phyloP scores from a whole-genome alignment of 257 asterid species.

The Verbascum thapsus region DNA sequence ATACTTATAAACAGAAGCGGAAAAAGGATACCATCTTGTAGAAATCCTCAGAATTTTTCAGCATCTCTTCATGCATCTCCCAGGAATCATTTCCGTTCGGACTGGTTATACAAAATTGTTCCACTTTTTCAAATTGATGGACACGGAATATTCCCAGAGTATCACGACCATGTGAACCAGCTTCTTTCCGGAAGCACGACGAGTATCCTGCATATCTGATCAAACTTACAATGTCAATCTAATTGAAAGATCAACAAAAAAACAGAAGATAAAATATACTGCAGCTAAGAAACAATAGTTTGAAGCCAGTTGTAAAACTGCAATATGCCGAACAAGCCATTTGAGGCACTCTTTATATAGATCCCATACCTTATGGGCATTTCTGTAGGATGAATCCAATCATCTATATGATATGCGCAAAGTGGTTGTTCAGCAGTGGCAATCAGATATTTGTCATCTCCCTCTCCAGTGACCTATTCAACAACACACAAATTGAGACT shows the following conservation, averaged over 20 bases:
- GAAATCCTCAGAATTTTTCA: constrained; percentile 85
- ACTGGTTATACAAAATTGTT: constrained; percentile 83
- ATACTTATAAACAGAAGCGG: neutral
- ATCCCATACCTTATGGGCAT: constrained; percentile 69
- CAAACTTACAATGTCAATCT: constrained; percentile 21
- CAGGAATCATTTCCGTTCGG: constrained; percentile 83
- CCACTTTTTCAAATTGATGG: constrained; percentile 94
- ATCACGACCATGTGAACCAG: constrained; percentile 96
- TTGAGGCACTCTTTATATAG: neutral
- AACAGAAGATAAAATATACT: neutral
- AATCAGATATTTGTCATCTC: constrained; percentile 91
- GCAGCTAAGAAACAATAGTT: neutral
- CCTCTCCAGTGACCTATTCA: constrained; percentile 90
- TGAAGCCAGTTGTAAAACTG: constrained; percentile 17
- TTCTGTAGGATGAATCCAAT: constrained; percentile 89
- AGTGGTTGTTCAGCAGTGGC: constrained; percentile 97
- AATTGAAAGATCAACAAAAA: neutral
- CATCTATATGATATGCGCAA: constrained; percentile 89
- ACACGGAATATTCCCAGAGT: constrained; percentile 92
- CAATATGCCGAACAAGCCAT: neutral
- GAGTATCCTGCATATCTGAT: constrained; percentile 92
- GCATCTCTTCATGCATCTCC: constrained; percentile 98
- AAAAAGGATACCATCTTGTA: constrained; percentile 60
- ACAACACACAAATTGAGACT: constrained; percentile 27
- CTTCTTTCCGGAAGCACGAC: constrained; percentile 92